A percentile compares a stretch with the other conserved stretches of the same genome.
phyloP scores from a whole-genome alignment of 2,329 filamentous ascomycete species.

The Fusarium algeriense region DNA sequence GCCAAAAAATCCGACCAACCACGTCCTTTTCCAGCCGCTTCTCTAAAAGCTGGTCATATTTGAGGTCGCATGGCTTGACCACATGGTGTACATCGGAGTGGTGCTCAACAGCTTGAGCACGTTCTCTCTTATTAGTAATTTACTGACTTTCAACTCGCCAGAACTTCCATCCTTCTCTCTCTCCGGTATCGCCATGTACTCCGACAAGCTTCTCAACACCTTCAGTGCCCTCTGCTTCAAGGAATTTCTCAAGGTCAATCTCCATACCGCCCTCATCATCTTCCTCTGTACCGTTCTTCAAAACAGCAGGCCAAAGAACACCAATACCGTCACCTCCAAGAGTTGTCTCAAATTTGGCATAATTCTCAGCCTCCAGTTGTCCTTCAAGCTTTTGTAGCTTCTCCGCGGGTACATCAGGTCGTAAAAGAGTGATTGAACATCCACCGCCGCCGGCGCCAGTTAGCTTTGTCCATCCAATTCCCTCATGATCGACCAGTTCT shows the following conservation, averaged over 20 bases:
- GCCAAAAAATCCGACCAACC: constrained; percentile 39
- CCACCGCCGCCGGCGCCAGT: constrained; percentile 96
- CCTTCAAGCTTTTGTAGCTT: constrained; percentile 73
- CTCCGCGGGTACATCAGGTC: constrained; percentile 69
- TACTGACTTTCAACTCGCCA: constrained; percentile 73
- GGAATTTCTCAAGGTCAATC: constrained; percentile 87
- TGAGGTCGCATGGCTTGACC: constrained; percentile 42
- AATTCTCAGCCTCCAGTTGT: constrained; percentile 77
- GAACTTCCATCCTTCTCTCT: constrained; percentile 87
- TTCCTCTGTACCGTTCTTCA: constrained; percentile 85
- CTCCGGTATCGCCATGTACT: constrained; percentile 75
- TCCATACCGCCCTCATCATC: constrained; percentile 87
- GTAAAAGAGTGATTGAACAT: constrained; percentile 92
- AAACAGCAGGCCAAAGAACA: constrained; percentile 90
- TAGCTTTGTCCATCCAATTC: constrained; percentile 96
- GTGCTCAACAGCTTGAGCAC: constrained; percentile 12
- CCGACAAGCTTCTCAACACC: constrained; percentile 91
- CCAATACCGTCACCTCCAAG: constrained; percentile 94
- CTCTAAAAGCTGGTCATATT: constrained; percentile 38
- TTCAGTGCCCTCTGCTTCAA: constrained; percentile 84
- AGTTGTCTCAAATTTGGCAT: constrained; percentile 87
- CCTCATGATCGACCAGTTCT: constrained; percentile 88
- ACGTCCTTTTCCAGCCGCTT: constrained; percentile 27
- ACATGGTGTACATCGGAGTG: constrained; percentile 39
- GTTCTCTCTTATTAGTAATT: constrained; percentile 6